A percentile compares a stretch with the other conserved stretches of the same genome.
phyloP scores from a whole-genome alignment of 495 filamentous ascomycete species.

The Sphaerosporella brunnea region DNA sequence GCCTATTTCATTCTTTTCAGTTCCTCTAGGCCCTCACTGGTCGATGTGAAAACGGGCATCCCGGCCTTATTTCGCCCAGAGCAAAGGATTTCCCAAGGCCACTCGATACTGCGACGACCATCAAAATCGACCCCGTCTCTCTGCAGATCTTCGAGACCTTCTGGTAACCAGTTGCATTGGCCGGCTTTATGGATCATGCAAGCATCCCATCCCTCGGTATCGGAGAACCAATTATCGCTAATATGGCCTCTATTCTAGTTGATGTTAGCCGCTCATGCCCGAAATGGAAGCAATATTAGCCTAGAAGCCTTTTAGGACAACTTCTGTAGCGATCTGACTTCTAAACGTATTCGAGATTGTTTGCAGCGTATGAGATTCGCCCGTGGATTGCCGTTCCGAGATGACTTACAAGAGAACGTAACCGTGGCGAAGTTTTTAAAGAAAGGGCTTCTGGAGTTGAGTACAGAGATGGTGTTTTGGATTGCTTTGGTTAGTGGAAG shows the following conservation, averaged over 20 bases:
- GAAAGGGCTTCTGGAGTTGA: background rate
- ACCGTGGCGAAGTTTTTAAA: background rate
- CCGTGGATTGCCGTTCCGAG: background rate
- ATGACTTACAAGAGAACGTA: background rate
- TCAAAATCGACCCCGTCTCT: background rate
- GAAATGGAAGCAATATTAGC: background rate
- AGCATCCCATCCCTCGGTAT: background rate
- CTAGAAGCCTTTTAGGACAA: background rate
- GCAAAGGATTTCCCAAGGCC: background rate
- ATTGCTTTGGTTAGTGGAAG: background rate
- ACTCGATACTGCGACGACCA: background rate
- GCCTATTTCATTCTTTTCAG: background rate
- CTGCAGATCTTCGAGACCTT: background rate
- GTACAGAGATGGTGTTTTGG: background rate
- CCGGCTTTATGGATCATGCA: background rate
- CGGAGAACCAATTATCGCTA: background rate
- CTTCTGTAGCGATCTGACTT: background rate
- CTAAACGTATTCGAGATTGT: background rate
- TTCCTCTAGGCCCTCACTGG: background rate
- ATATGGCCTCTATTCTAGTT: background rate
- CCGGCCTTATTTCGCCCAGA: background rate
- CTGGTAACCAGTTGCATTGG: background rate
- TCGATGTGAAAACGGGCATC: background rate
- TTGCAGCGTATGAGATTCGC: background rate
- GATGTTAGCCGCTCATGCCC: background rate